These are phyloP conservation scores for Fraxinus platypoda DNA, from an alignment of 305 asterid species.

Conservation along the genomic window DNA sequence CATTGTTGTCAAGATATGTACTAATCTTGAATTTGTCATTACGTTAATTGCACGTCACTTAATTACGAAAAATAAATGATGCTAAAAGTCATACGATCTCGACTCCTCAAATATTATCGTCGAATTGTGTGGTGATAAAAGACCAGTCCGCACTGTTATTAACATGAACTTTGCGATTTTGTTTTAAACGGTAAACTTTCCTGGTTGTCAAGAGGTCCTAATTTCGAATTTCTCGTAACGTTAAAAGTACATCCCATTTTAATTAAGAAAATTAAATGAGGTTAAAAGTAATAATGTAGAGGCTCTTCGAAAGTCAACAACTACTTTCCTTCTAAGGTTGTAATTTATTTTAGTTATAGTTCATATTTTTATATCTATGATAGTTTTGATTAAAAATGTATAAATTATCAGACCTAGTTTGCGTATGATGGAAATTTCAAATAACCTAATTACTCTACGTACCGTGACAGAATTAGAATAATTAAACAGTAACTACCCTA, in stretches of 20 bases:
- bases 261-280: too few species aligned
- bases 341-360: not conserved
- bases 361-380: not conserved
- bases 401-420: slow-evolving; percentile 15
- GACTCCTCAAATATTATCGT: not conserved
- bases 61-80: not conserved
- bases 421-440: slow-evolving; percentile 42
- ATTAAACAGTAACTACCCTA: slow-evolving; percentile 23
- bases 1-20: not conserved
- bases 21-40: not conserved
- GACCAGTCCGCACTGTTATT: not conserved
- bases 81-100: not conserved
- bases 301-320: not conserved
- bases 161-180: not conserved
- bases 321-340: not conserved
- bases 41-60: not conserved
- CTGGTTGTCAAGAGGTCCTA: not conserved
- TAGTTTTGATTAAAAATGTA: slow-evolving; percentile 5
- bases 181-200: not conserved
- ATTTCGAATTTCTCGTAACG: not conserved
- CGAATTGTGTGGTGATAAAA: not conserved
- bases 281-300: not conserved
- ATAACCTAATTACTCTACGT: slow-evolving; percentile 23
- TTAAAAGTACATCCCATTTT: too few species aligned
- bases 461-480: slow-evolving; percentile 16